These are phyloP conservation scores for Ophiostoma triangulosporum DNA, from an alignment of 2,329 filamentous ascomycete genomes.

Conservation along the genomic window DNA sequence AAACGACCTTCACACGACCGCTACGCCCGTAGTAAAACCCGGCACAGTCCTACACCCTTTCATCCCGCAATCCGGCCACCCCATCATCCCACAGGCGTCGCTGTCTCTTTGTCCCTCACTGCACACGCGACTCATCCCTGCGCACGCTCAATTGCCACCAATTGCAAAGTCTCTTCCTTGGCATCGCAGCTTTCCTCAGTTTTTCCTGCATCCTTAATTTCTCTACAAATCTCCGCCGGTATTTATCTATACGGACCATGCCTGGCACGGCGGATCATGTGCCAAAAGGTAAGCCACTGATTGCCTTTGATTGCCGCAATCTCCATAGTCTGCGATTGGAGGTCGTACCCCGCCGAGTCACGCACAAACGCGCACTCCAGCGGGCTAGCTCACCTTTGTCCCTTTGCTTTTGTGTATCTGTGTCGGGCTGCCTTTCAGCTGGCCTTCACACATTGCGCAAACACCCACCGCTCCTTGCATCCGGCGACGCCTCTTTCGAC, in stretches of 20 bases:
- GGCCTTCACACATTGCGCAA: neutral
- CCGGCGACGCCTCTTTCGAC: too few relatives aligned
- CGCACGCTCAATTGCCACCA: neutral
- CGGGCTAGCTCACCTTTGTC: neutral
- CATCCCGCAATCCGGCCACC: neutral
- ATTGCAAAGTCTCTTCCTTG: neutral
- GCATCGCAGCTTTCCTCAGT: neutral
- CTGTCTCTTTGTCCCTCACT: neutral
- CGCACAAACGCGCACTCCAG: neutral
- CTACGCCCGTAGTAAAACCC: neutral
- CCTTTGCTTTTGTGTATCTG: neutral
- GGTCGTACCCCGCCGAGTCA: neutral
- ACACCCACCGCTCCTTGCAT: neutral
- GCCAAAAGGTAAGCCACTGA: slow-evolving; percentile 11
- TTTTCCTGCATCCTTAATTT: neutral
- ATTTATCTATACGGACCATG: slow-evolving; percentile 4
- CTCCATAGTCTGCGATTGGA: neutral
- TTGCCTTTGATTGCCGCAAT: slow-evolving; percentile 3
- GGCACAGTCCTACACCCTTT: neutral
- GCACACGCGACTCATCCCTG: neutral
- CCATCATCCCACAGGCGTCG: neutral
- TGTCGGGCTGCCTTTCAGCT: neutral
- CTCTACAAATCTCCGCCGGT: neutral
- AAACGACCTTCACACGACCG: neutral
- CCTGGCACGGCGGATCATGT: slow-evolving; percentile 8